Base-by-base conservation (phyloP, 2,329 filamentous ascomycete genomes). In the Diaporthe ilicicola region DNA sequence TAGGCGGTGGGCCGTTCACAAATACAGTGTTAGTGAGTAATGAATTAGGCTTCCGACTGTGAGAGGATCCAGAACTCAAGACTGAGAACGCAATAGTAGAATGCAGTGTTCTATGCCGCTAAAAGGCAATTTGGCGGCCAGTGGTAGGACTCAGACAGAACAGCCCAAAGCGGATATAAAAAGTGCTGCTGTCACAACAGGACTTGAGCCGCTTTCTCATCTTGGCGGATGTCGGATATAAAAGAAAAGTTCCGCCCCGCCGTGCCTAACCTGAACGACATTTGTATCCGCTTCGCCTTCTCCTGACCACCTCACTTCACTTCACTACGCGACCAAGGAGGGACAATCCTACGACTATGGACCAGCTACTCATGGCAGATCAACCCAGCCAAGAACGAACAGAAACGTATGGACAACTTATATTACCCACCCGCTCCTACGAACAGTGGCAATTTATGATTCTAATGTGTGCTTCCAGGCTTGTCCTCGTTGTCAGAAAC, bases 201-300 rank as follows among this genome's bases (percentile, higher is more conserved):
- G 22, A 17, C 39, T 10, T 7, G 17, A 32, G 24, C 19, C 2
- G 27, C 17, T 62, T 62, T 32, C 24, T 62, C 56, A 62, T 46
- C 17, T 32, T 22, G 39, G 39, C 56, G 56, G 56, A 34, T 32
- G 39, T 62, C 56, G 56, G 39, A 46, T 32, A 15, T 10, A 62
- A 62, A 62, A 62, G 34, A 62, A 17, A 46, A 2, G n/a, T n/a
- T 62, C 56, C 56, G 56, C 39, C 5, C 37, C 37, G 55, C 55
- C 56, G 1, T 10, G 4, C 32, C 39, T n/a, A 46, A 10, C 13
- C 9, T 5, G 1, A 62, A 19, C n/a, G 0, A 7, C 9, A 32
- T 62, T 62, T 62, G 56, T 22, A 62, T 61, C 55, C 55, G 55
- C 55, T 44, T 24, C 24, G 55, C 39, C 54, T 19, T 19, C 34